Base-by-base conservation (phyloP, 805 yeast species). In the Pichia occidentalis region DNA sequence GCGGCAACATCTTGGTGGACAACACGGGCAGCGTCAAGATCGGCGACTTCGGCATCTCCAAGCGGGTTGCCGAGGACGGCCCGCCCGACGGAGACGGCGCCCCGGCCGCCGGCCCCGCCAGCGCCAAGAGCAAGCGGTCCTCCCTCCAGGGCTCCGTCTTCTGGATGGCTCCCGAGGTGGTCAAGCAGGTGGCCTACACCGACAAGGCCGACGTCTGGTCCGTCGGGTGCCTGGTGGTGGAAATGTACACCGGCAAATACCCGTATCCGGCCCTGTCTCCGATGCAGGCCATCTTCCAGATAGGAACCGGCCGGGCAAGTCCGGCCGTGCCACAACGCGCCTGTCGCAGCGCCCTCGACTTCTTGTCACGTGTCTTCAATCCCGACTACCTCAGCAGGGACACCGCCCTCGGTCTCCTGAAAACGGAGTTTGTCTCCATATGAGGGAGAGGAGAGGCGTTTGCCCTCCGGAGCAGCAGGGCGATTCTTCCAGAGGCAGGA, bases 91-190 rank as follows among this genome's bases (percentile, higher is more conserved):
- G 29, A 4, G 25, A 24, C 4, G 41, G 14, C 2, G 83, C 24
- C 63, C n/a, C n/a, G n/a, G n/a, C n/a, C n/a, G n/a, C n/a, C n/a
- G n/a, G n/a, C n/a, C n/a, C n/a, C n/a, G 69, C 33, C 70, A 68
- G 50, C 43, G 69, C 52, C 64, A 67, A 60, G 60, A 59, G 60
- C 30, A 75, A 73, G 46, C 72, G 97, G 30, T 88, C 85, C 2
- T 86, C 95, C 0, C 63, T 86, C 37, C 97, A 90, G 60, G 98
- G 98, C 0, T 85, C 95, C 0, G 87, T 90, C 0, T 92, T 81
- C 55, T 92, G 98, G 97, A 92, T 92, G 98, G 97, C 98, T 0
- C 98, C 98, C 0, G 98, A 92, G 57, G 97, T 92, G 7, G 97
- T 92, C 13, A 85, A 87, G 52, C 97, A 88, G 54, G 80, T 85